These are phyloP conservation scores for Acacia concinna DNA, from an alignment of 331 rosid genomes.

Conservation along the genomic window DNA sequence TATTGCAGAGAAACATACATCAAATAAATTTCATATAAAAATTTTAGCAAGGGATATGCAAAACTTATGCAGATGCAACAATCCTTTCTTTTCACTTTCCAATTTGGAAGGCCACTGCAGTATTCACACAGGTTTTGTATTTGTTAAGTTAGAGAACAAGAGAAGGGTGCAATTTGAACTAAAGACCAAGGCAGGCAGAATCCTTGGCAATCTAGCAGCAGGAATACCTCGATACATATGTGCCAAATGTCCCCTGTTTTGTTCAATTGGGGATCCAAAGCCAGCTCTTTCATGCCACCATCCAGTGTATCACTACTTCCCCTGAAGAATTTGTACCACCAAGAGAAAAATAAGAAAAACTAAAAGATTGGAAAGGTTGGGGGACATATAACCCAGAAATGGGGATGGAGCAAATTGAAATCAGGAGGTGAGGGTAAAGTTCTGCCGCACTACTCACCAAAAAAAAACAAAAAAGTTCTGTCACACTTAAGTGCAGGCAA, in stretches of 20 bases:
- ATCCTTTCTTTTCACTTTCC: not conserved
- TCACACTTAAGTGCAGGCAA: not conserved
- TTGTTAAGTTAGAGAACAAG: conserved; percentile 16
- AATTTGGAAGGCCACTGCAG: conserved; percentile 11
- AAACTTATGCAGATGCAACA: not conserved
- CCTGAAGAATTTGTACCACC: conserved; percentile 35
- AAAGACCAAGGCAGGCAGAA: conserved; percentile 16
- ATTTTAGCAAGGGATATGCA: conserved; percentile 7
- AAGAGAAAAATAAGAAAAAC: conserved; percentile 24
- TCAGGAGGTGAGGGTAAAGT: conserved; percentile 14
- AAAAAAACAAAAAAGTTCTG: too few species aligned
- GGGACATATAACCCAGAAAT: not conserved
- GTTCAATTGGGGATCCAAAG: conserved; percentile 72
- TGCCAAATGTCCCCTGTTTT: conserved; percentile 98
- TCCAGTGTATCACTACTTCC: conserved; percentile 46
- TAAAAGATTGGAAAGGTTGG: conserved; percentile 3
- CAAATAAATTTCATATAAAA: conserved; percentile 17
- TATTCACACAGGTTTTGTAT: conserved; percentile 1
- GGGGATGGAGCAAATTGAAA: not conserved
- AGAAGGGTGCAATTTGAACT: conserved; percentile 2
- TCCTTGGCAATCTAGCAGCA: conserved; percentile 30
- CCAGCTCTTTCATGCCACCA: conserved; percentile 62
- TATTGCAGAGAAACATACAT: not conserved
- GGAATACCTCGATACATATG: conserved; percentile 71
- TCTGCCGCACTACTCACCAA: too few species aligned